Evolutionary conservation across 106 monocot species (phyloP).

Genomic region (Triglochin maritima): DNA sequence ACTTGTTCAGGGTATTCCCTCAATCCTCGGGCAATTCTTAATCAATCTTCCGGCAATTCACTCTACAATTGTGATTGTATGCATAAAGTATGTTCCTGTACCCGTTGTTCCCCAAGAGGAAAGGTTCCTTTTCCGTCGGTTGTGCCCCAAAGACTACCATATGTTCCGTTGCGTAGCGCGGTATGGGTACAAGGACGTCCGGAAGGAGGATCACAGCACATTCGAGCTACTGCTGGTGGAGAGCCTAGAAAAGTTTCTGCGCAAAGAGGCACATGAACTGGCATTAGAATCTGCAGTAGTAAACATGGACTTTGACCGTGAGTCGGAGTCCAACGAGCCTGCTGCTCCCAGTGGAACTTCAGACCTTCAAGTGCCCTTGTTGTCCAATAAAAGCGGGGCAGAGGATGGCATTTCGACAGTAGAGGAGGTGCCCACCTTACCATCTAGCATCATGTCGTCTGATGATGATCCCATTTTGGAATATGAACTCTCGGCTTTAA

Average conservation of each 20-base stretch:
- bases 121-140: slow-evolving; percentile 69
- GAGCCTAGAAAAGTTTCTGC: slow-evolving; percentile 69
- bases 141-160: slow-evolving; percentile 77
- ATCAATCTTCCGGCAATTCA: slow-evolving; percentile 70
- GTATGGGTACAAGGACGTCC: slow-evolving; percentile 80
- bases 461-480: slow-evolving; percentile 64
- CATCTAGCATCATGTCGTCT: slow-evolving; percentile 31
- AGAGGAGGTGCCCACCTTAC: slow-evolving; percentile 14
- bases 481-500: slow-evolving; percentile 60
- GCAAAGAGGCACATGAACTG: slow-evolving; percentile 58
- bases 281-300: slow-evolving; percentile 34
- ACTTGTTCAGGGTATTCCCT: slow-evolving; percentile 72
- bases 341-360: slow-evolving; percentile 6
- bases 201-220: slow-evolving; percentile 53
- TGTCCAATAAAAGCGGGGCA: slow-evolving; percentile 16
- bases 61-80: slow-evolving; percentile 68
- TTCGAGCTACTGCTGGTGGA: slow-evolving; percentile 72
- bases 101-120: slow-evolving; percentile 63
- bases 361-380: slow-evolving; percentile 48
- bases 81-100: slow-evolving; percentile 78
- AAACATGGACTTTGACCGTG: slow-evolving; percentile 18
- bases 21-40: slow-evolving; percentile 63
- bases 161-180: slow-evolving; percentile 81
- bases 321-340: slow-evolving; percentile 16
- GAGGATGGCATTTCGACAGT: neutral